phyloP scores from a whole-genome alignment of 331 rosid species.

The Quercus lobata region DNA sequence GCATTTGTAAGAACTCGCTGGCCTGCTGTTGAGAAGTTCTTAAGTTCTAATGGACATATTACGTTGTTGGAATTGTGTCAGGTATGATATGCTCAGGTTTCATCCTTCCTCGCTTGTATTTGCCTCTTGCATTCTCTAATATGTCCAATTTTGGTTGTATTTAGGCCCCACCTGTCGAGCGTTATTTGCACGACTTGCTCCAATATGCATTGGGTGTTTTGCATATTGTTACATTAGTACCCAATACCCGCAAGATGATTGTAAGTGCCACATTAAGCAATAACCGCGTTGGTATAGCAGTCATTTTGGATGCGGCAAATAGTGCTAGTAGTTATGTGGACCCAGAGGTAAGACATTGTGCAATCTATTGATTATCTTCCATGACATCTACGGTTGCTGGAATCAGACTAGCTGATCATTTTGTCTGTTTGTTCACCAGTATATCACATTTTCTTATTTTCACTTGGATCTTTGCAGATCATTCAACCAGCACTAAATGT shows the following conservation, averaged over 20 bases:
- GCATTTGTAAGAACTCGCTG: constrained; percentile 91
- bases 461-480: constrained; percentile 58
- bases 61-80: constrained; percentile 96
- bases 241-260: constrained; percentile 90
- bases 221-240: constrained; percentile 90
- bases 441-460: constrained; percentile 6
- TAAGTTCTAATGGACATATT: constrained; percentile 72
- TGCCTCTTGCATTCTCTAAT: background rate
- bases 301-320: constrained; percentile 97
- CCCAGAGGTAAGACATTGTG: constrained; percentile 66
- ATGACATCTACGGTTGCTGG: constrained; percentile 7
- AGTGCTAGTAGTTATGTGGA: constrained; percentile 72
- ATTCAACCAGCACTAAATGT: constrained; percentile 94
- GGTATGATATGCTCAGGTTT: constrained; percentile 43
- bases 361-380: constrained; percentile 6
- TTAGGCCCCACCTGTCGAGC: constrained; percentile 97
- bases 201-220: constrained; percentile 95
- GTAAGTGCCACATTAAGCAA: constrained; percentile 86
- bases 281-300: constrained; percentile 83
- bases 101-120: background rate
- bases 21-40: constrained; percentile 81
- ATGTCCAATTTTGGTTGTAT: constrained; percentile 11
- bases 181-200: constrained; percentile 94
- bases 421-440: constrained; percentile 3
- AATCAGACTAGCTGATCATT: constrained; percentile 5